phyloP scores from a whole-genome alignment of 148 eudicot species.

The Rhododendron simsii region DNA sequence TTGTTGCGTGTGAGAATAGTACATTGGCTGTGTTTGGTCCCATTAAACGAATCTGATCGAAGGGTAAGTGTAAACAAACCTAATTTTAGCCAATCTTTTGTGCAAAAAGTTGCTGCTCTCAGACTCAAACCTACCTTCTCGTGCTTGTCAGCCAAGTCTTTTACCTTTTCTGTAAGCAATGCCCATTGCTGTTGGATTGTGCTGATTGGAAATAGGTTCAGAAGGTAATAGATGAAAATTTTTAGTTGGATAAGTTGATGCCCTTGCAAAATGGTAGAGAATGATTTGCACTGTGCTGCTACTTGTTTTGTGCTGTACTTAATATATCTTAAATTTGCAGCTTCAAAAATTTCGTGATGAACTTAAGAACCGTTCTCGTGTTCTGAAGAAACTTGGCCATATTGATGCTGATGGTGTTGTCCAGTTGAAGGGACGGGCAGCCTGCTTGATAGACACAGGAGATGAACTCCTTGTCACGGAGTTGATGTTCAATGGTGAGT shows the following conservation, averaged over 20 bases:
- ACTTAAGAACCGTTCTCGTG: conserved; percentile 90
- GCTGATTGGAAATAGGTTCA: not conserved
- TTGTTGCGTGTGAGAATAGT: not conserved
- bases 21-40: not conserved
- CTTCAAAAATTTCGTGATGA: conserved; percentile 97
- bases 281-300: not conserved
- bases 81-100: not conserved
- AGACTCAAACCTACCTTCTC: not conserved
- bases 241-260: not conserved
- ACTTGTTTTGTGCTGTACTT: not conserved
- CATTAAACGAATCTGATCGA: not conserved
- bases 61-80: not conserved
- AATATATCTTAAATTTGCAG: conserved; percentile 39
- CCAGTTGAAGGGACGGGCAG: conserved; percentile 92
- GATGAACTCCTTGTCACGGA: conserved; percentile 96
- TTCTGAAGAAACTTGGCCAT: conserved; percentile 91
- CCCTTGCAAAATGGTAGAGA: not conserved
- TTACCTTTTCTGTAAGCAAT: not conserved
- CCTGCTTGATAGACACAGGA: conserved; percentile 90
- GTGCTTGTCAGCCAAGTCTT: not conserved
- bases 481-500: conserved; percentile 90
- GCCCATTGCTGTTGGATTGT: not conserved
- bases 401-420: conserved; percentile 94
- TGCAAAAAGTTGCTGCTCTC: not conserved
- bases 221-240: not conserved